Evolutionary conservation across 192 early-diverging fungal genomes (phyloP), one percentile per base, ranked within the genome.

Genomic region (Physocladia obscura): DNA sequence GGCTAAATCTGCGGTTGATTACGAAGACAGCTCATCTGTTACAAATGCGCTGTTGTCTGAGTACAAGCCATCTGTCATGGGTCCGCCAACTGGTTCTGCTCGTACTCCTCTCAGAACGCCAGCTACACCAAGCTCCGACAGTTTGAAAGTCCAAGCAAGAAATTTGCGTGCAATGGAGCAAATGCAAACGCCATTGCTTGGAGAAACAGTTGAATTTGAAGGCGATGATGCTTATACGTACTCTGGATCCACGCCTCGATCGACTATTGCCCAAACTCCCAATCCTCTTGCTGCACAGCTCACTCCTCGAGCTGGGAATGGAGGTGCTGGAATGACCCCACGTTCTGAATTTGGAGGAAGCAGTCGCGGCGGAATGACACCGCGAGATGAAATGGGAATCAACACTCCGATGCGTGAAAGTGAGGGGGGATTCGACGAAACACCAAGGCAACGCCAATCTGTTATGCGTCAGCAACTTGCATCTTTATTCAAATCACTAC

Each of bases 111-210:
- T 82, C 22, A 76, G 92, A 51, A 94, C 92, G 2, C 91, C 91
- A 24, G 77, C 89, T 5, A 78, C 82, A 0, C 65, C 80, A 34
- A 79, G 67, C 4, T 81, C 51, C 8, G 88, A 97, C 74, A 82
- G 79, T 27, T 57, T 93, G 19, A 87, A 90, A 81, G 80, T 81
- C 35, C 91, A 93, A 75, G 95, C 95, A 1, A 81, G 91, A 49
- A 95, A 94, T 63, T 84, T 93, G 71, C 84, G 89, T 22, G 89
- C 90, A 21, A 79, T 92, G 82, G 78, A 87, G 24, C 72, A 77
- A 11, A 78, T 85, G 57, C 89, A 94, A 49, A 97, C 95, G 17
- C 95, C 95, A 8, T 82, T 97, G 27, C 81, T 94, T 22, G 94
- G 93, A 50, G 86, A 82, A 6, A 91, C 93, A n/a, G 60, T 86